Conservation (phyloP, 1,284 basidiomycete genomes). For the Stygiomarasmius scandens region DNA sequence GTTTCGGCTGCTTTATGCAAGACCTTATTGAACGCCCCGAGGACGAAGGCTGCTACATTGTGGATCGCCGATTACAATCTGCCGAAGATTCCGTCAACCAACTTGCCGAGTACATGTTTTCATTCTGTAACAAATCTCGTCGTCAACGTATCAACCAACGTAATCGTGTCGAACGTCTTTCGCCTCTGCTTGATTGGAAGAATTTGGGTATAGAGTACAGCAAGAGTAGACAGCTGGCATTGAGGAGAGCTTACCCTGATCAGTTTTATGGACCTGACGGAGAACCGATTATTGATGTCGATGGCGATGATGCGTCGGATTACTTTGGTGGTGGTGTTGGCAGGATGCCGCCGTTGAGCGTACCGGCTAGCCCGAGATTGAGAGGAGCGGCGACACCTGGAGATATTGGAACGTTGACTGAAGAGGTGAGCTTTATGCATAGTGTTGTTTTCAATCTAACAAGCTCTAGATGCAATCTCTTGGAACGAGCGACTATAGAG, state of each 20-base stretch:
- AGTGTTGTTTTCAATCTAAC: constrained; percentile 1
- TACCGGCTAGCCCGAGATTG: constrained; percentile 87
- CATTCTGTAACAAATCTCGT: constrained; percentile 87
- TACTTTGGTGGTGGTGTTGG: constrained; percentile 58
- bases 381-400: constrained; percentile 86
- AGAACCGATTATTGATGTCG: constrained; percentile 53
- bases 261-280: constrained; percentile 69
- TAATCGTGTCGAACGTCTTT: constrained; percentile 93
- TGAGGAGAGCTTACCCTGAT: constrained; percentile 94
- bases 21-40: constrained; percentile 93
- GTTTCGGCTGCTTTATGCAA: constrained; percentile 98
- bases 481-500: constrained; percentile 87
- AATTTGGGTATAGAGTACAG: constrained; percentile 96
- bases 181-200: constrained; percentile 97
- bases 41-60: constrained; percentile 92
- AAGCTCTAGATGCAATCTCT: constrained; percentile 79
- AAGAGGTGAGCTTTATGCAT: constrained; percentile 59
- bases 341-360: constrained; percentile 72
- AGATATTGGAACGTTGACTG: constrained; percentile 91
- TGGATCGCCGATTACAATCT: constrained; percentile 88
- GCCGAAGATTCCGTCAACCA: constrained; percentile 90
- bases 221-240: constrained; percentile 91
- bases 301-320: constrained; percentile 50
- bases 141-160: constrained; percentile 98
- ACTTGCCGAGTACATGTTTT: constrained; percentile 74